Base-by-base conservation (phyloP, 2,329 filamentous ascomycete genomes). In the Ophiosphaerella korrae region DNA sequence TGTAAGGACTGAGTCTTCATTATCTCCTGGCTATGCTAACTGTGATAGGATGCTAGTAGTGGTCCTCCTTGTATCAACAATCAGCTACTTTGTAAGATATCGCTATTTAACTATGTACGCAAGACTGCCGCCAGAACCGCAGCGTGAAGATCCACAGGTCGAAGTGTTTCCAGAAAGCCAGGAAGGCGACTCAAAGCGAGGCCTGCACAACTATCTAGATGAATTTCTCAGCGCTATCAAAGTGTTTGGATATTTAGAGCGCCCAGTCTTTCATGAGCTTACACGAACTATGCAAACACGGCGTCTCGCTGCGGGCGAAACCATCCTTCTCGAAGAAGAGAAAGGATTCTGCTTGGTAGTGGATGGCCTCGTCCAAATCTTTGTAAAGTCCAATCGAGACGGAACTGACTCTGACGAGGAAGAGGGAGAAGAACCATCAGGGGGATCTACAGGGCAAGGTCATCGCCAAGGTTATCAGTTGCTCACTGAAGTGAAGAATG, bases 181-280 rank as follows among this genome's bases (percentile, higher is more conserved):
- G 66, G 93, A 96, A 61, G 89, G 89, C 42, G 92, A 92, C 56
- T 87, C 86, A 26, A 99, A 99, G 74, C 87, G 92, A 0, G 94
- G 93, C 0, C 80, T 99, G 38, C 87, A 91, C n/a, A 99, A 92
- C 71, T 99, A 99, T 64, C 81, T 99, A 23, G 94, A 99, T 74
- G 95, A 99, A 73, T 99, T 99, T 64, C 79, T 99, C 18, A 97
- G 92, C 70, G 94, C 95, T 26, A 99, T 99, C 78, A 99, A 97
- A 75, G 94, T 99, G 50, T 99, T 99, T 75, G 94, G 94, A 7
- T 99, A 97, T 69, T 80, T 99, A 37, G 94, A 99, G 72, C 86
- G 94, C 23, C 92, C 94, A 0, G 94, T 99, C 36, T 99, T 99
- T 68, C 95, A 99, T 68, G 94, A 99, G 75, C 83, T 99, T 63